Conservation (phyloP, 2,329 filamentous ascomycete genomes). For the Diplodia seriata region DNA sequence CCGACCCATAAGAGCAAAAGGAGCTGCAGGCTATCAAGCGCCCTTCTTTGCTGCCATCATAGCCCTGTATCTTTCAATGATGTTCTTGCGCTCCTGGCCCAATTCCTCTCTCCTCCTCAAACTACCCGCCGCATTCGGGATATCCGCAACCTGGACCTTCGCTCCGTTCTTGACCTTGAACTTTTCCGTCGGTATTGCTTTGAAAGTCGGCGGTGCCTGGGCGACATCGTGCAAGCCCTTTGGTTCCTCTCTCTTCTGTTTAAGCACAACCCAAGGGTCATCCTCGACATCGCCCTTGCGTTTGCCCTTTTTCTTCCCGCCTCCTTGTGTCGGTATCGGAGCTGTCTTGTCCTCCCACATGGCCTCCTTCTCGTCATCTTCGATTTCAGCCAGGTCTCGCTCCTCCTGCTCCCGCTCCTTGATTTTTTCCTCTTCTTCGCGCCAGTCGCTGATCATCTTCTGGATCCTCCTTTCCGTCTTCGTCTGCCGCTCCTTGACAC, state of each 20-base stretch:
- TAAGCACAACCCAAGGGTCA: constrained; percentile 80
- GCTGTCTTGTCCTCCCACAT: constrained; percentile 70
- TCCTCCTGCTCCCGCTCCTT: constrained; percentile 81
- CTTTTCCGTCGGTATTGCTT: constrained; percentile 66
- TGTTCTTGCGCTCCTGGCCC: constrained; percentile 69
- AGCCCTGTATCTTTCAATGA: constrained; percentile 74
- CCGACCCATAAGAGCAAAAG: not conserved
- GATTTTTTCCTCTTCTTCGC: constrained; percentile 60
- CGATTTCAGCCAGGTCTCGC: constrained; percentile 69
- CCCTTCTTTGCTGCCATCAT: constrained; percentile 29
- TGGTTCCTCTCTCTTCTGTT: constrained; percentile 57
- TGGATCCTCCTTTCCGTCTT: constrained; percentile 83
- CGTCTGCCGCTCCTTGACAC: constrained; percentile 71
- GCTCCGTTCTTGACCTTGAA: constrained; percentile 71
- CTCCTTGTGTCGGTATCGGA: constrained; percentile 62
- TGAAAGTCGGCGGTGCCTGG: constrained; percentile 76
- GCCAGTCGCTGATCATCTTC: constrained; percentile 65
- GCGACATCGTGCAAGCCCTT: constrained; percentile 65
- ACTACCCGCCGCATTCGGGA: constrained; percentile 73
- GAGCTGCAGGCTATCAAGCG: not conserved
- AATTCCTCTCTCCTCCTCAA: constrained; percentile 76
- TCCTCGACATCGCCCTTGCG: constrained; percentile 63
- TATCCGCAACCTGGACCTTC: constrained; percentile 69
- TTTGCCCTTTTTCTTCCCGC: constrained; percentile 56
- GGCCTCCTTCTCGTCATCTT: constrained; percentile 68